phyloP scores from a whole-genome alignment of 495 filamentous ascomycete genomes.

The Apodospora peruviana region DNA sequence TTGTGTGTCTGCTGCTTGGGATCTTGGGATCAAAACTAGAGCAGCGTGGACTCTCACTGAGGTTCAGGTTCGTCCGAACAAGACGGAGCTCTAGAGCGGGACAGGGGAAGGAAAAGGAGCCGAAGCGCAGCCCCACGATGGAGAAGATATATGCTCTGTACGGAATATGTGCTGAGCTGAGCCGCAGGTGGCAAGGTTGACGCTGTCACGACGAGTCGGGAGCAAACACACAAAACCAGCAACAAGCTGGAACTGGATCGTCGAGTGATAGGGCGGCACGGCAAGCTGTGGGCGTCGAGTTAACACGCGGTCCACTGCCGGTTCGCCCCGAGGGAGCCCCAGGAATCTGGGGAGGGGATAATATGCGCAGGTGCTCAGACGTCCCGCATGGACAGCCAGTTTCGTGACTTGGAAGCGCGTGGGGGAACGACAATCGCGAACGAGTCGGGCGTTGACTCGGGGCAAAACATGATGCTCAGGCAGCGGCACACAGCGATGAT shows the following conservation, averaged over 20 bases:
- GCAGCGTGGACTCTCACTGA: too few relatives aligned
- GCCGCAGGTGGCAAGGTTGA: slow-evolving; percentile 20
- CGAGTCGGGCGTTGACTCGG: slow-evolving; percentile 20
- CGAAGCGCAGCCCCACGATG: slow-evolving; percentile 17
- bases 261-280: slow-evolving; percentile 7
- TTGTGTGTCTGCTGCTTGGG: too few relatives aligned
- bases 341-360: slow-evolving; percentile 12
- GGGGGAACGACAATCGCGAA: slow-evolving; percentile 7
- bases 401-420: slow-evolving; percentile 17
- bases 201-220: slow-evolving; percentile 13
- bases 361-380: slow-evolving; percentile 6
- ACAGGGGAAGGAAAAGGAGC: too few relatives aligned
- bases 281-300: slow-evolving; percentile 8
- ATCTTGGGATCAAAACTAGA: too few relatives aligned
- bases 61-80: too few relatives aligned
- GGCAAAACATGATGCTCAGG: background rate
- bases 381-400: slow-evolving; percentile 22
- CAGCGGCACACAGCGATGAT: too few relatives aligned
- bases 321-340: slow-evolving; percentile 4
- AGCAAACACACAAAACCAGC: background rate
- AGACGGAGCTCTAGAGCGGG: too few relatives aligned
- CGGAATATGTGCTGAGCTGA: slow-evolving; percentile 7
- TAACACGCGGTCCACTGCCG: slow-evolving; percentile 7
- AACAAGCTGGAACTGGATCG: slow-evolving; percentile 4
- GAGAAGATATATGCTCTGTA: slow-evolving; percentile 23